Base-by-base conservation (phyloP, 2,329 filamentous ascomycete genomes). In the Chaetomium olivaceum region DNA sequence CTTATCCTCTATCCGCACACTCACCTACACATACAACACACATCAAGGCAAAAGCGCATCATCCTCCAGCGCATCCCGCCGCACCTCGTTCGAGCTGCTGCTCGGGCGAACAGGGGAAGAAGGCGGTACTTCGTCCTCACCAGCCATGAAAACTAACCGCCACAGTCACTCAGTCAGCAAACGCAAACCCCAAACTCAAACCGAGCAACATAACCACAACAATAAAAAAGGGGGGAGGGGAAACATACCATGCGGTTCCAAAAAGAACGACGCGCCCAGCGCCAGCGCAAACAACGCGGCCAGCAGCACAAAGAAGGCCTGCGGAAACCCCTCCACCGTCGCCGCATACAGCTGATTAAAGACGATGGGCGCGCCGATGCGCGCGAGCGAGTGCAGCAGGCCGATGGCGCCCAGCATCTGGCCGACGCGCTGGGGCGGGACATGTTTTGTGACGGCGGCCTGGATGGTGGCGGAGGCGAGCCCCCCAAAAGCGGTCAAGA, bases 321-420 rank as follows among this genome's bases (percentile, higher is more conserved):
- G 92, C 0, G 92, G 88, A 70, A 91, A 94, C 1, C 79, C 87
- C 23, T 84, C 87, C 1, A 97, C 91, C 0, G 95, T 98, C 2
- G 84, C 81, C 16, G 90, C 90, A 75, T 96, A 99, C 11, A 98
- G 86, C 5, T 91, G 85, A 73, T 95, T 96, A 78, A 97, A 96
- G 1, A 94, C 74, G 0, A 92, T 84, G 0, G 95, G 95, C 0
- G 90, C 89, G 14, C 96, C 76, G 2, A 98, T 87, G 67, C 93
- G 83, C 3, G 91, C 87, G 43, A 97, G 78, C 0, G 92, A 91
- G 77, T 98, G 94, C 65, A 98, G 78, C 67, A 98, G 81, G 0
- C 94, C 95, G 19, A 89, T 90, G 1, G 93, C 93, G 25, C 95
- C 95, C 0, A 99, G 84, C n/a, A 98, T 81, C 75, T 95, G 89